Conservation (phyloP, 768 basidiomycete species). For the Nidularia pulvinata region DNA sequence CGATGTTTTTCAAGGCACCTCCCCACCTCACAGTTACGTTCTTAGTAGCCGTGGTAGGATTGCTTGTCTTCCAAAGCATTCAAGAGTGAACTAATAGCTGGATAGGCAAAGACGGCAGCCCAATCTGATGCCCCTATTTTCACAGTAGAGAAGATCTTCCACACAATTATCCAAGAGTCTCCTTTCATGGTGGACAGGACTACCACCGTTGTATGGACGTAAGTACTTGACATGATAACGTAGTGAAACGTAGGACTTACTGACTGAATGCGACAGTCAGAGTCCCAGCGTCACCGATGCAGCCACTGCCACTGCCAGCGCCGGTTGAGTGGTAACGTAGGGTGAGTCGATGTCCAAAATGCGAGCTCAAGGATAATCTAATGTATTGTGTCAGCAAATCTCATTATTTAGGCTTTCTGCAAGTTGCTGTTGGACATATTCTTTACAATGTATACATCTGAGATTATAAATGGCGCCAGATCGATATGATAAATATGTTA, state of each 20-base stretch:
- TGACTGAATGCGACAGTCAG: not conserved
- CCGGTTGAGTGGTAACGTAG: no score
- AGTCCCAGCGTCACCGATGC: not conserved
- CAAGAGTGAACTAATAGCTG: not conserved
- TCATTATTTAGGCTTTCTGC: no score
- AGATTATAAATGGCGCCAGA: no score
- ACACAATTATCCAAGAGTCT: not conserved
- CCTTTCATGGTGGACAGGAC: constrained; percentile 2
- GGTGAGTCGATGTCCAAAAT: no score
- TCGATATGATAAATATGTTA: no score
- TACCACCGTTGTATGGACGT: not conserved
- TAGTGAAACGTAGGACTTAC: not conserved
- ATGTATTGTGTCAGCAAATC: no score
- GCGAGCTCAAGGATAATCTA: no score
- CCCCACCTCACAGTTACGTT: no score
- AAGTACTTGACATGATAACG: not conserved
- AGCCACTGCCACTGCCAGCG: not conserved
- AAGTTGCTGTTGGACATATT: no score
- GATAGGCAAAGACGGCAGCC: not conserved
- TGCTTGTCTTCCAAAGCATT: not conserved
- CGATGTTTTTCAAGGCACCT: no score
- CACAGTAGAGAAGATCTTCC: not conserved
- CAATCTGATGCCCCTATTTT: not conserved
- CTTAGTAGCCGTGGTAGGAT: not conserved
- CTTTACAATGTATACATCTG: no score